Evolutionary conservation across 1,284 basidiomycete species (phyloP), one percentile per base, ranked within the genome.

Genomic region (Ceratobasidium sp.): DNA sequence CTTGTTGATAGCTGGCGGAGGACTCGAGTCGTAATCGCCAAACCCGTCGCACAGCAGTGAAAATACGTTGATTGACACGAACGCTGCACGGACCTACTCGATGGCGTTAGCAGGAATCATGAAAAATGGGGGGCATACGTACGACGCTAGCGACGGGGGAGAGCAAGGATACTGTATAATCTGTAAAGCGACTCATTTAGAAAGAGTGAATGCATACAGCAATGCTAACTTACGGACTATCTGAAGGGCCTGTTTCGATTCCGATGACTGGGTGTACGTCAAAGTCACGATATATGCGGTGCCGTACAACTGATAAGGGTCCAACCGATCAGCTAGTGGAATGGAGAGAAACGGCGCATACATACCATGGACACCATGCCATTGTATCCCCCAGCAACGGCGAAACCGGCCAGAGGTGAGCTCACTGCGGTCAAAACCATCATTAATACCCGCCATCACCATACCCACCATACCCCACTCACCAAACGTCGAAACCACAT

Each of bases 41-140:
- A 85, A 83, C 8, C 90, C 90, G 77, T 90, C 84, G 80, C 93
- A 95, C 0, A 94, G 88, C 19, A 95, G 84, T 6, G 90, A 91
- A 82, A 95, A 95, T 1, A 93, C 82, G 81, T 95, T 95, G 80
- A 93, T 86, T 0, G 91, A 91, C 15, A 95, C 88, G 43, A 94
- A 86, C 0, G 89, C 88, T 0, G 92, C 90, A 59, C 93, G 87
- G 37, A 88, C 79, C 89, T 89, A 46, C 44, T 13, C 3, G n/a
- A 59, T 0, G 17, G 2, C 51, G 54, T 54, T 52, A 29, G 43
- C 15, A 2, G 49, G n/a, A 8, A 81, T 68, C 64, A 77, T 46
- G 49, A 22, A 51, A 64, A 67, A 22, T 3, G n/a, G n/a, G 8
- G 51, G n/a, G n/a, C 7, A 52, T 11, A 88, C 90, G 80, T 83